Conservation (phyloP, 345 rosid species). For the Boechera retrofracta region DNA sequence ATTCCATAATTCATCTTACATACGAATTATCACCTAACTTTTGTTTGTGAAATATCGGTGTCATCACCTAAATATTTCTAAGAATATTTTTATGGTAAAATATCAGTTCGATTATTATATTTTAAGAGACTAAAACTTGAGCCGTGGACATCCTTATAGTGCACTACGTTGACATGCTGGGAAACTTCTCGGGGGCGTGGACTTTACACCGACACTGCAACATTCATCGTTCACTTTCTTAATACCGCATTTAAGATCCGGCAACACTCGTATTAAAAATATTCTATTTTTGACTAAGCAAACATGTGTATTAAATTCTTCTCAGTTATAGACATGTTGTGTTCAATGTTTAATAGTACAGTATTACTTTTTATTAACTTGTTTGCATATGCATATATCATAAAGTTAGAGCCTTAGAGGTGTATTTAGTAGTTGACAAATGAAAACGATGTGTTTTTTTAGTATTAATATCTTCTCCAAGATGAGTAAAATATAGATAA, state of each 20-base stretch:
- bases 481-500: background rate
- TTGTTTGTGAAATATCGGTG: background rate
- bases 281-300: background rate
- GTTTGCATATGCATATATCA: background rate
- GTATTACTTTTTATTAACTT: background rate
- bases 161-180: conserved; percentile 7
- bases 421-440: conserved; percentile 1
- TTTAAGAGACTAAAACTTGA: background rate
- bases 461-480: background rate
- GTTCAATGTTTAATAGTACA: background rate
- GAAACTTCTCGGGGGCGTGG: background rate
- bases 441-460: background rate
- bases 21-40: background rate
- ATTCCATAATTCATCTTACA: too few species aligned
- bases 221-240: conserved; percentile 20
- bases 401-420: background rate
- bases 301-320: background rate
- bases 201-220: conserved; percentile 23
- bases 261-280: background rate
- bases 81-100: background rate
- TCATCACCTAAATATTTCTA: background rate
- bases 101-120: background rate
- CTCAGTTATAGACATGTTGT: background rate
- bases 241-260: conserved; percentile 10
- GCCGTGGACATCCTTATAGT: background rate